Conservation (phyloP, 169 alveolate species). For the Miamiensis avidus region DNA sequence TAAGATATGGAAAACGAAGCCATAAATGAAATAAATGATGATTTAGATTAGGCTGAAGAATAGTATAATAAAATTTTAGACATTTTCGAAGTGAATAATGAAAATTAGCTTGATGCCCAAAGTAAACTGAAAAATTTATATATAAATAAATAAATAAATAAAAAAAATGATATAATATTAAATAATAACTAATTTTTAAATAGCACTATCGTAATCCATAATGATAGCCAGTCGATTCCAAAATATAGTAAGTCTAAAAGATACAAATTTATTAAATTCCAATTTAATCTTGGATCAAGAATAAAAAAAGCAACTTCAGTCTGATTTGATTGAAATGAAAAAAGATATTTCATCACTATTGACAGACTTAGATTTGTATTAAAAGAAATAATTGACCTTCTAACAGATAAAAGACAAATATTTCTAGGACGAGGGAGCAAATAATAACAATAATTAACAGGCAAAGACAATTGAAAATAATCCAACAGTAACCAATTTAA, state of each 20-base stretch:
- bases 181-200: too few relatives aligned
- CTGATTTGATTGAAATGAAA: background rate
- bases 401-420: background rate
- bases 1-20: background rate
- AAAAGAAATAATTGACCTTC: background rate
- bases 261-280: background rate
- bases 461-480: too few relatives aligned
- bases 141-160: too few relatives aligned
- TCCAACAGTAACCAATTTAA: too few relatives aligned
- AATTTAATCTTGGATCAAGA: background rate
- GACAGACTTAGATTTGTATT: background rate
- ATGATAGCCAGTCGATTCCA: too few relatives aligned
- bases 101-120: background rate
- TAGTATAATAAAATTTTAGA: background rate
- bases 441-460: too few relatives aligned
- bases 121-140: background rate
- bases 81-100: background rate
- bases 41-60: background rate
- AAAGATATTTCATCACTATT: background rate
- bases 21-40: background rate
- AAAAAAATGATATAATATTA: too few relatives aligned
- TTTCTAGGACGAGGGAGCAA: too few relatives aligned
- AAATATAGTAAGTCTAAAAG: too few relatives aligned
- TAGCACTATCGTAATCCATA: too few relatives aligned
- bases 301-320: too few relatives aligned